Evolutionary conservation across 2,329 filamentous ascomycete species (phyloP), one percentile per base, ranked within the genome.

Genomic region (Aspergillus thermomutatus): DNA sequence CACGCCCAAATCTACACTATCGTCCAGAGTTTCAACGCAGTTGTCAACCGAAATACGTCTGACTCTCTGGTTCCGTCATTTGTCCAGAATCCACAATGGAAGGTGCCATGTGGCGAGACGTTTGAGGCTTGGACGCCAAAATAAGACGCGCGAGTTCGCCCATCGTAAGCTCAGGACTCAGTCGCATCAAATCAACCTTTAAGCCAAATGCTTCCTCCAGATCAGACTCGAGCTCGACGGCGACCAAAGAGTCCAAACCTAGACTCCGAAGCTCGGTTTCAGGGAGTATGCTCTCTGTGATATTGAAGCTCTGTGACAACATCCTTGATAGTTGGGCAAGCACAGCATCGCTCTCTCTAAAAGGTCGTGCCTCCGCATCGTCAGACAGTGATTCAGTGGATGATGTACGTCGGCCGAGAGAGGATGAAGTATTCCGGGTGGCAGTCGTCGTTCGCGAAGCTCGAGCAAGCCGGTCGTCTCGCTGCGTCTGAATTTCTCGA

Each of bases 181-280:
- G 27, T 25, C 49, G 52, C 52, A 53, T 40, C 52, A 53, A 48
- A 31, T 48, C 17, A 5, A 53, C 19, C 23, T n/a, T 49, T 17
- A 48, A 11, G 17, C 52, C 52, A 48, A 53, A 53, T 27, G 5
- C 40, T 8, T 19, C 11, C 7, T 37, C 28, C 11, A 53, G 27
- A 14, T 53, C 52, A 3, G 45, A 49, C 52, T 53, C 27, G 11
- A 53, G 45, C 52, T 53, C 52, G 2, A 53, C 21, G 8, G 19
- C 40, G 7, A 34, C 52, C 5, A 53, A 46, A n/a, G 52, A 53
- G 52, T 53, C 28, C 3, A 53, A 25, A 3, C 52, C 52, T 11
- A 53, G 43, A 46, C 43, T 40, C 28, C 48, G 43, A 40, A 53
- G 28, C 27, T 37, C 43, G 8, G 52, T 48, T 27, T 7, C 27